Evolutionary conservation across 73 alveolate genomes (phyloP), one percentile per base, ranked within the genome.

Genomic region (Paramecium caudatum): DNA sequence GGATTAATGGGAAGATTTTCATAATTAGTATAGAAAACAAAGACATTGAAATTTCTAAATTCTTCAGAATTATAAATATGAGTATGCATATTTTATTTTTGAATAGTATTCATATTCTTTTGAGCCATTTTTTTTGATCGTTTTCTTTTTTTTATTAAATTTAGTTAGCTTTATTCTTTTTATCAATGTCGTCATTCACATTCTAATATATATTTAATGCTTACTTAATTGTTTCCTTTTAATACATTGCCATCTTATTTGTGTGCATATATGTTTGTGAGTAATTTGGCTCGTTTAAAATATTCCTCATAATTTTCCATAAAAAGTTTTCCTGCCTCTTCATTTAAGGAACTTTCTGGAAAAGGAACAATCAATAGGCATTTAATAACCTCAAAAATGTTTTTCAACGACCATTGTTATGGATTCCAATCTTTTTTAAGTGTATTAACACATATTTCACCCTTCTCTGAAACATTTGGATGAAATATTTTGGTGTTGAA

Each of bases 311-410:
- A 98, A 95, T 95, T 96, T 82, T 98, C 99, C 99, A 98, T 98
- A 93, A 98, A 98, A 87, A 96, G 94, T 91, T 98, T 96, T 32
- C 99, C 99, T 6, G 99, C 99, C 94, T 98, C 99, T 91, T 98
- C 99, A 91, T 98, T 98, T 46, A 98, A 91, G 8, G 99, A 95
- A 23, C 99, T 95, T 94, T 98, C 99, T 0, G 99, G 99, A 93
- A 98, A 98, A 8, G 99, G 99, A 9, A 97, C 98, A 46, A 98
- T 97, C 92, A 98, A 93, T 47, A 98, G 95, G 61, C 99, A 98
- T 91, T 98, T 97, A 21, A 98, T 96, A 61, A 98, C 99, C 91
- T 98, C 99, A 87, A 97, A 95, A 69, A 98, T 96, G 91, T 97
- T 94, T 83, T 94, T 95, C 82, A 98, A 93, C 61, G 98, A 95